Evolutionary conservation across 2,329 filamentous ascomycete genomes (phyloP).

Genomic region (Hypoxylon sp.): DNA sequence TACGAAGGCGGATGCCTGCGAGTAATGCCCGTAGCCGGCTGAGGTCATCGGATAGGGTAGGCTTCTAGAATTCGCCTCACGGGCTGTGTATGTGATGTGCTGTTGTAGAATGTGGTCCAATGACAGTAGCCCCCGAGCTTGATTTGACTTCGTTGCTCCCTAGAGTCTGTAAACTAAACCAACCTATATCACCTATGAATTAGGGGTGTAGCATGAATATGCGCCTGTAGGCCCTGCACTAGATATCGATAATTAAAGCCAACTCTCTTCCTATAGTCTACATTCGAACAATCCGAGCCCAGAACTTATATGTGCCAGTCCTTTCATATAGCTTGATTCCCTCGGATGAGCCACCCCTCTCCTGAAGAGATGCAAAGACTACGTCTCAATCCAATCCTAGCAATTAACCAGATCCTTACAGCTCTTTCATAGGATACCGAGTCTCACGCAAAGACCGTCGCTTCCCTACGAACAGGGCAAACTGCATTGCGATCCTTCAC

Average conservation of each 20-base stretch:
- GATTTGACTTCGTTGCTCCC: neutral
- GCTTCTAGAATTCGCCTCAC: constrained; percentile 20
- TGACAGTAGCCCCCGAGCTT: neutral
- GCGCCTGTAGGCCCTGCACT: neutral
- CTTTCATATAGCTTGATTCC: neutral
- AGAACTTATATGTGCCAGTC: too few relatives aligned
- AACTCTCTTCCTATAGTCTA: neutral
- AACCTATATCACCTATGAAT: neutral
- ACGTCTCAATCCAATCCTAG: neutral
- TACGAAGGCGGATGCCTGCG: constrained; percentile 33
- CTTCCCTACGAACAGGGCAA: constrained; percentile 7
- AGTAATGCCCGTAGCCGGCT: constrained; percentile 21
- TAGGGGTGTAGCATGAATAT: neutral
- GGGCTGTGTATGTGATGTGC: neutral
- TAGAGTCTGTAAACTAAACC: neutral
- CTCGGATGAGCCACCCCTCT: neutral
- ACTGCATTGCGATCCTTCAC: constrained; percentile 21
- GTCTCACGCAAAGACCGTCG: neutral
- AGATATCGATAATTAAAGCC: neutral
- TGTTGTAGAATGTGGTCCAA: neutral
- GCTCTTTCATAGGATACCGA: constrained; percentile 2
- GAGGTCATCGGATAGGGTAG: neutral
- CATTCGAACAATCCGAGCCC: too few relatives aligned
- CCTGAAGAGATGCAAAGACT: neutral
- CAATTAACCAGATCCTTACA: neutral